These are phyloP conservation scores for Encephalitozoon intestinalis DNA, from an alignment of 371 early-diverging fungal species.

Conservation along the genomic window DNA sequence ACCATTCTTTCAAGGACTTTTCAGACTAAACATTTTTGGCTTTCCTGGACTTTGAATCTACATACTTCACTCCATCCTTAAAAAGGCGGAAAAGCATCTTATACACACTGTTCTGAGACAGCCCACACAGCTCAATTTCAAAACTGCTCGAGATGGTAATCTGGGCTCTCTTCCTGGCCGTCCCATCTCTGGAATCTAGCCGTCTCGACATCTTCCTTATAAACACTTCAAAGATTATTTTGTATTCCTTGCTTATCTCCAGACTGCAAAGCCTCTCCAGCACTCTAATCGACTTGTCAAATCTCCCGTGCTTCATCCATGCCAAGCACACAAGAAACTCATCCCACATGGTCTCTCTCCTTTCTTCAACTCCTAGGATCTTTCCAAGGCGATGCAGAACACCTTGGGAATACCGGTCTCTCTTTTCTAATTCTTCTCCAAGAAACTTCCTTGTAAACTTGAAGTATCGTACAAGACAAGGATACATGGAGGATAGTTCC, in stretches of 20 bases:
- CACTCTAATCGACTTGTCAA: not conserved
- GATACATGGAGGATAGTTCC: not conserved
- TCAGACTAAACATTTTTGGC: not conserved
- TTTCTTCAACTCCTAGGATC: not conserved
- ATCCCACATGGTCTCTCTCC: not conserved
- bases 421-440: not conserved
- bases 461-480: not conserved
- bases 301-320: not conserved
- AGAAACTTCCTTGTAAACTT: not conserved
- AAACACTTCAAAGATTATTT: not conserved
- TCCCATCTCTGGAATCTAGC: not conserved
- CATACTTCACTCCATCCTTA: not conserved
- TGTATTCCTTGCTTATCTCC: not conserved
- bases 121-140: not conserved
- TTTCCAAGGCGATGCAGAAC: not conserved
- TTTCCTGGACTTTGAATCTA: not conserved
- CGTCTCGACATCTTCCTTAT: not conserved
- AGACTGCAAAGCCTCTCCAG: not conserved
- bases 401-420: not conserved
- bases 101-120: not conserved
- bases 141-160: not conserved
- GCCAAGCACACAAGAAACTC: not conserved
- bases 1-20: not conserved
- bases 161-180: not conserved
- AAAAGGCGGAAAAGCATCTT: not conserved